Conservation (phyloP, 768 basidiomycete species). For the Glaciozyma antarctica region DNA sequence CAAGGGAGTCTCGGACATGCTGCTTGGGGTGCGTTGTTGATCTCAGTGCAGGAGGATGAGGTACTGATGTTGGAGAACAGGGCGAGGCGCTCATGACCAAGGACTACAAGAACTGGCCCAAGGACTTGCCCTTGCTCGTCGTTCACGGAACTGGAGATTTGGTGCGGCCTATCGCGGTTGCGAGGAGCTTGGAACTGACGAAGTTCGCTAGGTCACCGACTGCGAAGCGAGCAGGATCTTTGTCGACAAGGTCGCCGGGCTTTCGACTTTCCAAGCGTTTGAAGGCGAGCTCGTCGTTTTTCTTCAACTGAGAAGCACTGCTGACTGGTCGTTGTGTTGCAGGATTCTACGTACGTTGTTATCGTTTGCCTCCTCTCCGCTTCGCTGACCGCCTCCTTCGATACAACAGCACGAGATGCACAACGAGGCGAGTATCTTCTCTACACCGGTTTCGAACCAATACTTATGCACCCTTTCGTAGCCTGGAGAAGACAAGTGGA, state of each 20-base stretch:
- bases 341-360: not conserved
- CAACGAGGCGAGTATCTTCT: slow-evolving; percentile 19
- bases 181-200: not conserved
- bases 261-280: slow-evolving; percentile 12
- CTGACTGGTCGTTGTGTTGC: not conserved
- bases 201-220: slow-evolving; percentile 9
- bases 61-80: slow-evolving; percentile 3
- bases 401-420: slow-evolving; percentile 28
- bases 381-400: not conserved
- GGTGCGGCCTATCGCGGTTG: slow-evolving; percentile 1
- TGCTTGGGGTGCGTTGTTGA: slow-evolving; percentile 16
- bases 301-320: not conserved
- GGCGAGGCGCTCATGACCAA: slow-evolving; percentile 16
- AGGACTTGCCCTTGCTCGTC: slow-evolving; percentile 25
- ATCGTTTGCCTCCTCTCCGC: not conserved
- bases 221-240: slow-evolving; percentile 11
- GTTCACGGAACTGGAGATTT: slow-evolving; percentile 31
- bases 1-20: slow-evolving; percentile 28
- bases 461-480: not conserved
- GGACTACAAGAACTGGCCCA: slow-evolving; percentile 23
- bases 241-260: slow-evolving; percentile 19
- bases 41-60: too few species aligned
- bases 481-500: slow-evolving; percentile 30
- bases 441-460: too few species aligned
- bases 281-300: not conserved